A percentile compares a stretch with the other conserved stretches of the same genome.
Evolutionary conservation across 2,329 filamentous ascomycete genomes (phyloP).

Genomic region (Cercospora sesami): DNA sequence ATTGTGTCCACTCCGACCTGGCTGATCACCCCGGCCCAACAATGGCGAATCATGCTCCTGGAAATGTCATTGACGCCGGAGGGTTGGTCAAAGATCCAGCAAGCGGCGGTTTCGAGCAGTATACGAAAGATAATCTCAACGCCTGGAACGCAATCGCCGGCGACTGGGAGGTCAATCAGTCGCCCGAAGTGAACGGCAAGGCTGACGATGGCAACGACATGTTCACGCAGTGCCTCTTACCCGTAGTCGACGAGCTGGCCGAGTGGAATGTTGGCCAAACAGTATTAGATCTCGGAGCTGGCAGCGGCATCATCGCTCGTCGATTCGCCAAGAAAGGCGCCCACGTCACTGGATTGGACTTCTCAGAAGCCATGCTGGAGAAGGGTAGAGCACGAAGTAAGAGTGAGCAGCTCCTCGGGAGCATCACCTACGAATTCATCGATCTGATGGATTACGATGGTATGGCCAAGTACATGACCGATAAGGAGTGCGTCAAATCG

Average conservation of each 20-base stretch:
- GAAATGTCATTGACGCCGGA: constrained; percentile 9
- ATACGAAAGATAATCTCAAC: constrained; percentile 19
- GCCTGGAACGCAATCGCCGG: constrained; percentile 48
- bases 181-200: constrained; percentile 18
- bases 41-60: constrained; percentile 2
- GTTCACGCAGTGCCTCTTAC: constrained; percentile 48
- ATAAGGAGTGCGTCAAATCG: neutral
- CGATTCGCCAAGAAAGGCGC: constrained; percentile 45
- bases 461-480: constrained; percentile 36
- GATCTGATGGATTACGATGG: constrained; percentile 44
- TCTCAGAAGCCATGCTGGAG: constrained; percentile 45
- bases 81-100: constrained; percentile 10
- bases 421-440: constrained; percentile 40
- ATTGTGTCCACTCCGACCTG: constrained; percentile 6
- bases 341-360: constrained; percentile 50
- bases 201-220: constrained; percentile 46
- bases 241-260: constrained; percentile 44
- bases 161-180: constrained; percentile 44
- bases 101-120: neutral
- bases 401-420: constrained; percentile 18
- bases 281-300: constrained; percentile 53
- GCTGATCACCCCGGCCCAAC: constrained; percentile 2
- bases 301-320: constrained; percentile 52
- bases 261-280: constrained; percentile 32
- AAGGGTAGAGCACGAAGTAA: constrained; percentile 36